A percentile compares a stretch with the other conserved stretches of the same genome.
These are phyloP conservation scores for Mycena capillaripes DNA, from an alignment of 768 basidiomycete species.

Conservation along the genomic window DNA sequence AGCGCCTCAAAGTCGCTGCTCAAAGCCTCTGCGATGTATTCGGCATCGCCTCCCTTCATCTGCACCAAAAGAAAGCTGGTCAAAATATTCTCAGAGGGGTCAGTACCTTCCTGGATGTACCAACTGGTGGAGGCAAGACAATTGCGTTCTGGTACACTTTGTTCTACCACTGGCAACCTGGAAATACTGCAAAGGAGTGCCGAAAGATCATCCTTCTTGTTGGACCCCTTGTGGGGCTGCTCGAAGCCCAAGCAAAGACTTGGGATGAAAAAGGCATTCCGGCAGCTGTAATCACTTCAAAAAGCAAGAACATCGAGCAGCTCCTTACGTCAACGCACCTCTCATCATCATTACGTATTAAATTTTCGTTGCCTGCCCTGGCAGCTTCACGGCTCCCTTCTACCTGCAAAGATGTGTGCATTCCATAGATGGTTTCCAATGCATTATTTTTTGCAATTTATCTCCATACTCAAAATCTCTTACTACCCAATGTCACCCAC, in stretches of 20 bases:
- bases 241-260: conserved; percentile 14
- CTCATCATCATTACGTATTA: too few species aligned
- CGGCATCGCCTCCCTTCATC: not conserved
- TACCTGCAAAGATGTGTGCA: too few species aligned
- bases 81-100: conserved; percentile 11
- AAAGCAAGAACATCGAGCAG: too few species aligned
- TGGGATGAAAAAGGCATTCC: conserved; percentile 18
- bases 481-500: too few species aligned
- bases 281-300: not conserved
- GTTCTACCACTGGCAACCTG: conserved; percentile 32
- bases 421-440: too few species aligned
- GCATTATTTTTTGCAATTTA: too few species aligned
- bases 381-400: too few species aligned
- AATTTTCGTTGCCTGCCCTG: too few species aligned
- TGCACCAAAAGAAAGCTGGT: conserved; percentile 5
- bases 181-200: not conserved
- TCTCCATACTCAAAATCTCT: too few species aligned
- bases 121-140: conserved; percentile 35
- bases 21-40: not conserved
- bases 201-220: conserved; percentile 32
- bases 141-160: conserved; percentile 36
- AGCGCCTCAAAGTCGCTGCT: not conserved
- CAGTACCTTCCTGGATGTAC: conserved; percentile 22
- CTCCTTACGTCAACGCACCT: too few species aligned
- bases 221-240: conserved; percentile 25